phyloP scores from a whole-genome alignment of 2,329 filamentous ascomycete genomes.

The Zasmidium citrigriseum region DNA sequence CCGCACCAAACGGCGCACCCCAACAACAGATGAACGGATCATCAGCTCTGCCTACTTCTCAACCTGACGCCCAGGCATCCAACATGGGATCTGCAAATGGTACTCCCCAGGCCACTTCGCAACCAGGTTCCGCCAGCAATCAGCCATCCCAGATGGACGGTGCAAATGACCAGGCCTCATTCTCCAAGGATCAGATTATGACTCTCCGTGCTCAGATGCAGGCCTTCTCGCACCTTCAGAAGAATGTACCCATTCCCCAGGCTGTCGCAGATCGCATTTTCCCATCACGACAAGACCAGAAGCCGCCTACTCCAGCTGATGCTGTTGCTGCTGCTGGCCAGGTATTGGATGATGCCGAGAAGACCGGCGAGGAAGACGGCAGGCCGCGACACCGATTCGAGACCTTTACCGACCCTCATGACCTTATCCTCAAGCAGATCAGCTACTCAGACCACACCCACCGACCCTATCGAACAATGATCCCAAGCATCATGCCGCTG shows the following conservation, averaged over 20 bases:
- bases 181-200: constrained; percentile 76
- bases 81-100: constrained; percentile 24
- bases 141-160: constrained; percentile 25
- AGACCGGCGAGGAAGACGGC: constrained; percentile 40
- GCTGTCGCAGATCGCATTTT: constrained; percentile 83
- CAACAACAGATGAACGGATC: constrained; percentile 53
- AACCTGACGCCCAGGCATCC: constrained; percentile 25
- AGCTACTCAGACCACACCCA: constrained; percentile 77
- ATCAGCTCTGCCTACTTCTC: constrained; percentile 40
- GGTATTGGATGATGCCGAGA: constrained; percentile 53
- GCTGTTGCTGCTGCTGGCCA: constrained; percentile 48
- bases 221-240: constrained; percentile 86
- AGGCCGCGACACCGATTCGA: constrained; percentile 59
- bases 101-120: constrained; percentile 12
- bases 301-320: constrained; percentile 41
- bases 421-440: constrained; percentile 59
- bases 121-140: constrained; percentile 16
- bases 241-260: constrained; percentile 78
- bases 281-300: constrained; percentile 65
- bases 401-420: constrained; percentile 74
- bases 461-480: constrained; percentile 73
- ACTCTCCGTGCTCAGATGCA: constrained; percentile 83
- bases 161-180: constrained; percentile 18
- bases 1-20: constrained; percentile 50
- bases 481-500: constrained; percentile 85